These are phyloP conservation scores for Hypoxylon subgilvum DNA, from an alignment of 495 filamentous ascomycete genomes.

Conservation along the genomic window DNA sequence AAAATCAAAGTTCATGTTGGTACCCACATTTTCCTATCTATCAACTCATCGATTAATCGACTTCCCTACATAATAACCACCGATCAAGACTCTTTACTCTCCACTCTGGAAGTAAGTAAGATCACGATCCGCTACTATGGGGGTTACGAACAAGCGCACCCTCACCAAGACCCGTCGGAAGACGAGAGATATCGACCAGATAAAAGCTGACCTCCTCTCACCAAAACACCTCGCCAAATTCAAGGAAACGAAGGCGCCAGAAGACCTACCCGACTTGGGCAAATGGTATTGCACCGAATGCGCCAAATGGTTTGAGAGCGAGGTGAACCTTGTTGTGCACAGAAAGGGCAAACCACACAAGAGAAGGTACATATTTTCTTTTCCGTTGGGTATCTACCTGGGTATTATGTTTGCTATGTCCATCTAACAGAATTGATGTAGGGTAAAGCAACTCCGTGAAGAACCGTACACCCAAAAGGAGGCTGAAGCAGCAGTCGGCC, in stretches of 20 bases:
- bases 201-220: slow-evolving; percentile 76
- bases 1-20: too few species aligned
- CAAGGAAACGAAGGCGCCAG: slow-evolving; percentile 77
- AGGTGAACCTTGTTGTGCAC: slow-evolving; percentile 76
- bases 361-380: slow-evolving; percentile 67
- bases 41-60: too few species aligned
- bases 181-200: slow-evolving; percentile 81
- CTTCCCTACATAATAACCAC: not conserved
- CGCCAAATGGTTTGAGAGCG: slow-evolving; percentile 93
- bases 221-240: slow-evolving; percentile 77
- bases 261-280: slow-evolving; percentile 86
- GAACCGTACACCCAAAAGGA: slow-evolving; percentile 86
- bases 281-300: slow-evolving; percentile 90
- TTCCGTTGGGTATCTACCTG: slow-evolving; percentile 7
- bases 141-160: slow-evolving; percentile 59
- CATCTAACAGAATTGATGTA: slow-evolving; percentile 45
- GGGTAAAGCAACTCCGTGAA: slow-evolving; percentile 75
- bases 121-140: slow-evolving; percentile 49
- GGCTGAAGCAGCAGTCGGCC: slow-evolving; percentile 79
- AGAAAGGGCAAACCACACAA: slow-evolving; percentile 89
- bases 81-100: too few species aligned
- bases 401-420: slow-evolving; percentile 8
- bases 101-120: too few species aligned
- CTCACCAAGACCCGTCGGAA: slow-evolving; percentile 66
- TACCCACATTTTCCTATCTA: too few species aligned